Conservation (phyloP, 164 flowering plant genomes). For the Kalanchoe fedtschenkoi region DNA sequence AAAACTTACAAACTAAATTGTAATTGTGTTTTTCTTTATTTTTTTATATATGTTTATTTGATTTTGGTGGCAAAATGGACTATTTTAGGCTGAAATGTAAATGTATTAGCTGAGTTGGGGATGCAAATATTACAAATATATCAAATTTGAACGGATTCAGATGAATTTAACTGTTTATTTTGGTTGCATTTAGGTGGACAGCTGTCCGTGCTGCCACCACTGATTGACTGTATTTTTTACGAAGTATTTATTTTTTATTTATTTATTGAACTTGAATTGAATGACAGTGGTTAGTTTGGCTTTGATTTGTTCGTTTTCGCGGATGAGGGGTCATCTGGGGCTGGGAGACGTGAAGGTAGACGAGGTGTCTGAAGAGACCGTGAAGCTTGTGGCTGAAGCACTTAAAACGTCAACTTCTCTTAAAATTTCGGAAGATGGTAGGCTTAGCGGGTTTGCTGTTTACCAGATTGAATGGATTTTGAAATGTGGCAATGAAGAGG, state of each 20-base stretch:
- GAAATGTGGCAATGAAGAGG: not conserved
- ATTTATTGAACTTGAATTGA: conserved; percentile 27
- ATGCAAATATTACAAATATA: too few relatives aligned
- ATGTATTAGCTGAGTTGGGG: too few relatives aligned
- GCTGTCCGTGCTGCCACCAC: too few relatives aligned
- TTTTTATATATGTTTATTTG: not conserved
- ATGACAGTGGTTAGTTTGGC: conserved; percentile 77
- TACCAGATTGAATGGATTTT: not conserved
- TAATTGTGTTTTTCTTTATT: not conserved
- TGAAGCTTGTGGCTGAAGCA: conserved; percentile 66
- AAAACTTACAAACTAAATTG: too few relatives aligned
- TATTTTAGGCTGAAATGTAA: too few relatives aligned
- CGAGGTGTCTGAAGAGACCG: conserved; percentile 48
- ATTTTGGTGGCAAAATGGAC: too few relatives aligned
- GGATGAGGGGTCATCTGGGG: conserved; percentile 70
- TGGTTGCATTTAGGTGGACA: too few relatives aligned
- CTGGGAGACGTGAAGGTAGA: conserved; percentile 52
- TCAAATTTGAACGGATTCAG: too few relatives aligned
- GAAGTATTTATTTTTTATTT: conserved; percentile 2
- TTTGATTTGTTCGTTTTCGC: conserved; percentile 71
- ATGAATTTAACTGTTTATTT: too few relatives aligned
- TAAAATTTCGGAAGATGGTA: conserved; percentile 85
- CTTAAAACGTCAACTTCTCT: conserved; percentile 47
- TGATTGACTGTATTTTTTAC: not conserved
- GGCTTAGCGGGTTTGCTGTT: conserved; percentile 2